Percentiles rank a stretch among this genome's conserved stretches.
Evolutionary conservation across 805 yeast species (phyloP).

Genomic region (Spencermartinsiella europaea): DNA sequence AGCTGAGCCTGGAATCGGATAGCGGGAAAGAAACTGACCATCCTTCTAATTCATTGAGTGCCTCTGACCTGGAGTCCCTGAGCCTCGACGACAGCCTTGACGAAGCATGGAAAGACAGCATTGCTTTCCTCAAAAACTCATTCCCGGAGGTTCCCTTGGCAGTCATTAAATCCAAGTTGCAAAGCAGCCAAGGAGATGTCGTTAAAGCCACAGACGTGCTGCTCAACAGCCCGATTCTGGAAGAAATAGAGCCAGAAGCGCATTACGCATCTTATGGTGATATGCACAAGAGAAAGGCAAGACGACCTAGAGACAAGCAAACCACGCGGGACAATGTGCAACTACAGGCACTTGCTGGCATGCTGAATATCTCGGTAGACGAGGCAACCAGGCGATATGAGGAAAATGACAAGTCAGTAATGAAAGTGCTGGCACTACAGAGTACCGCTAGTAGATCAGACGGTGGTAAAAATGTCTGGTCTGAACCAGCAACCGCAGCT

Average conservation of each 20-base stretch:
- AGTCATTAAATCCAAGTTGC: slow-evolving; percentile 10
- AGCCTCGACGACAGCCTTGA: slow-evolving; percentile 5
- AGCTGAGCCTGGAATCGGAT: slow-evolving; percentile 7
- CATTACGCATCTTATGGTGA: slow-evolving; percentile 2
- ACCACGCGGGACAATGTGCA: slow-evolving; percentile 1
- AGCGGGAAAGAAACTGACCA: background rate
- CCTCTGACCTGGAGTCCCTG: background rate
- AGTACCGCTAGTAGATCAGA: background rate
- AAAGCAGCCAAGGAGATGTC: slow-evolving; percentile 15
- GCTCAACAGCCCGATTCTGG: slow-evolving; percentile 11
- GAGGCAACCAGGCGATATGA: slow-evolving; percentile 13
- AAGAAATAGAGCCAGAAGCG: slow-evolving; percentile 6
- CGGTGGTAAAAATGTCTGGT: background rate
- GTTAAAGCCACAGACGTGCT: slow-evolving; percentile 16
- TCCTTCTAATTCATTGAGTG: background rate
- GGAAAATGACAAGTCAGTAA: slow-evolving; percentile 10
- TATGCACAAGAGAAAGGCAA: background rate
- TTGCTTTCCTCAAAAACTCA: slow-evolving; percentile 15
- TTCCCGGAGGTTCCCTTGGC: slow-evolving; percentile 17
- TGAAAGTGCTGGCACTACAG: slow-evolving; percentile 5
- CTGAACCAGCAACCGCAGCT: background rate
- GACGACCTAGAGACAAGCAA: background rate
- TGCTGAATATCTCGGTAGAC: slow-evolving; percentile 7
- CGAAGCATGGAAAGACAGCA: slow-evolving; percentile 3
- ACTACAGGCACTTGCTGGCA: slow-evolving; percentile 3